phyloP scores from a whole-genome alignment of 2,329 filamentous ascomycete genomes.

The Zarea fungicola region DNA sequence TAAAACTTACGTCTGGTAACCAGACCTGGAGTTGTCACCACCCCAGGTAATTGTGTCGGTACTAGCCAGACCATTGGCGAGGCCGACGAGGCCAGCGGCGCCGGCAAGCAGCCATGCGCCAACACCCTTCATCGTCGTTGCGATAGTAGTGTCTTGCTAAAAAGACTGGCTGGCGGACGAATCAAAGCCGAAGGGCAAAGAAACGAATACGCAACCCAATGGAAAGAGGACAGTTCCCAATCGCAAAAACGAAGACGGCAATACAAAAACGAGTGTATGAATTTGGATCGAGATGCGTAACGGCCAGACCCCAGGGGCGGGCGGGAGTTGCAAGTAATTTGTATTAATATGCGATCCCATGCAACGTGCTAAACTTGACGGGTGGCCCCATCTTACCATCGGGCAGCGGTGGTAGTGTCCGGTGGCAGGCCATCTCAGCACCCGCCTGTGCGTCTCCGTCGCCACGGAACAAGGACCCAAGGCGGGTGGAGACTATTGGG shows the following conservation, averaged over 20 bases:
- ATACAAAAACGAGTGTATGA: constrained; percentile 5
- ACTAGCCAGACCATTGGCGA: constrained; percentile 31
- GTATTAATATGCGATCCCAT: constrained; percentile 3
- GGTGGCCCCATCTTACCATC: constrained; percentile 7
- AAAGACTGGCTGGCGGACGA: background rate
- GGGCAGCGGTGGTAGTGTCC: background rate
- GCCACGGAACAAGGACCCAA: too few relatives aligned
- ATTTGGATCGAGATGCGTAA: background rate
- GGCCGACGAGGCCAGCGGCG: constrained; percentile 28
- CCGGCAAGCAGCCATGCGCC: constrained; percentile 26
- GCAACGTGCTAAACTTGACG: background rate
- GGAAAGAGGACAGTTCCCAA: background rate
- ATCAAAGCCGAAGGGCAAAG: background rate
- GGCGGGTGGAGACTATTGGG: too few relatives aligned
- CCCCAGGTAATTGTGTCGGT: constrained; percentile 57
- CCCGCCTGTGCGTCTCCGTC: background rate
- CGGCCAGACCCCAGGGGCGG: background rate
- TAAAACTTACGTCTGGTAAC: constrained; percentile 50
- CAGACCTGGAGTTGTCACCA: constrained; percentile 48
- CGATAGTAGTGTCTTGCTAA: background rate
- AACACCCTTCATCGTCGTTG: constrained; percentile 24
- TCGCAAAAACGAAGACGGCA: background rate
- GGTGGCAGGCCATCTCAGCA: background rate
- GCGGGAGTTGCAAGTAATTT: background rate
- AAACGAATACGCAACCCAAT: constrained; percentile 1